Base-by-base conservation (phyloP, 1,139 yeast genomes). In the Geotrichum candidum region DNA sequence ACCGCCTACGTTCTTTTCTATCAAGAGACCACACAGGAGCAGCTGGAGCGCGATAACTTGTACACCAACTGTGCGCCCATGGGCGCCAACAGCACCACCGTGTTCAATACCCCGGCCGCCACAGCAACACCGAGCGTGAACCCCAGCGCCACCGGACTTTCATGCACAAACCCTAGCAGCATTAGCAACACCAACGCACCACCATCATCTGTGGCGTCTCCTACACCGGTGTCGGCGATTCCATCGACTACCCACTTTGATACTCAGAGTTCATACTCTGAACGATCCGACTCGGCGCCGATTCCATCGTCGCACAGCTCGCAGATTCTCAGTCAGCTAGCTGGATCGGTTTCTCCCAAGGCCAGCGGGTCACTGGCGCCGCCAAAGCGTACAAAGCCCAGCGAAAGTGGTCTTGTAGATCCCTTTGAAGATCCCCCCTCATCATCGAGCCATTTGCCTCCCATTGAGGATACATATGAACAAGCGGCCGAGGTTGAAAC, bases 1-100 rank as follows among this genome's bases (percentile, higher is more conserved):
- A 87, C 96, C 56, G 98, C 98, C 0, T 94, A 94, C 73, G 87
- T 94, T 18, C 76, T 94, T 63, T 90, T 92, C 69, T 94, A 92
- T 74, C 83, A 80, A 67, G 77, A 75, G 59, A 70, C 73, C 18
- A 46, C 63, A 2, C 65, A 61, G 52, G 63, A 62, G 45, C 61
- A 60, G 33, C 56, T 54, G 51, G 62, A 59, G 23, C 52, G 55
- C 11, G 63, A 62, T 2, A 58, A 59, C 18, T 52, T 62, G 3
- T 62, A 57, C 33, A 46, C 61, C 2, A 63, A 63, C 50, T 33
- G 25, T 9, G 54, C 53, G 9, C 58, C 58, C 5, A n/a, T 54
- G n/a, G 41, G 25, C 22, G 22, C 53, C 13, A 23, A 25, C 50
- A 33, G 18, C 23, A 31, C 46, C 23, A n/a, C 45, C 11, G 48